Base-by-base conservation (phyloP, 202 grass and related monocot genomes). In the Setaria viridis region DNA sequence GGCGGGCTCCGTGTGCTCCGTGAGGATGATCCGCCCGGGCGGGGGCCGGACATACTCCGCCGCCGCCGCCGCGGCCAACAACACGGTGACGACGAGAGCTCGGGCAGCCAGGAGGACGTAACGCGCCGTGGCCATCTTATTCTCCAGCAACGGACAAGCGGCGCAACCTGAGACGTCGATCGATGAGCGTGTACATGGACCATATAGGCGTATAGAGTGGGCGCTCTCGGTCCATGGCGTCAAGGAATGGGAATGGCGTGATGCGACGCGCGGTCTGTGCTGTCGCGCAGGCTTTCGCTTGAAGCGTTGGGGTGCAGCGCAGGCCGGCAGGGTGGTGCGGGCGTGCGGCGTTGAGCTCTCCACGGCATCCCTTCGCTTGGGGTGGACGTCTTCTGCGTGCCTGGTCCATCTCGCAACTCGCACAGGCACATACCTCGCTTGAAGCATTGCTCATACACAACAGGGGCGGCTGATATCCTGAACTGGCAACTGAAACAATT, bases 31-130 rank as follows among this genome's bases (percentile, higher is more conserved):
- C 76, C 80, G 82, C 16, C 89, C 84, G 3, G 93, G 86, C 0
- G 91, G 74, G 0, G 95, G 93, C 53, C 95, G 91, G 67, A 77
- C 71, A 60, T 92, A 94, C 62, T 83, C 86, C 1, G 56, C 34
- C 17, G 46, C 79, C 6, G 42, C 42, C 15, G 20, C 10, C 20
- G 9, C n/a, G n/a, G 66, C 20, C 10, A 76, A 6, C 9, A 43
- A 0, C 39, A 49, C 15, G 6, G 56, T 59, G 82, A 84, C 16
- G 16, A 72, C 1, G 79, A 85, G 46, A 63, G 81, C 60, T 42
- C 66, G 39, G 37, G 76, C 41, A 4, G 56, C 29, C 58, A 82
- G 47, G 37, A 67, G 12, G 2, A 25, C 9, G 43, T 37, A 20
- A n/a, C 63, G 49, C 63, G 25, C 60, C 62, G 47, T 34, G 39